phyloP scores from a whole-genome alignment of 371 early-diverging fungal species.

The Mortierella sp. region DNA sequence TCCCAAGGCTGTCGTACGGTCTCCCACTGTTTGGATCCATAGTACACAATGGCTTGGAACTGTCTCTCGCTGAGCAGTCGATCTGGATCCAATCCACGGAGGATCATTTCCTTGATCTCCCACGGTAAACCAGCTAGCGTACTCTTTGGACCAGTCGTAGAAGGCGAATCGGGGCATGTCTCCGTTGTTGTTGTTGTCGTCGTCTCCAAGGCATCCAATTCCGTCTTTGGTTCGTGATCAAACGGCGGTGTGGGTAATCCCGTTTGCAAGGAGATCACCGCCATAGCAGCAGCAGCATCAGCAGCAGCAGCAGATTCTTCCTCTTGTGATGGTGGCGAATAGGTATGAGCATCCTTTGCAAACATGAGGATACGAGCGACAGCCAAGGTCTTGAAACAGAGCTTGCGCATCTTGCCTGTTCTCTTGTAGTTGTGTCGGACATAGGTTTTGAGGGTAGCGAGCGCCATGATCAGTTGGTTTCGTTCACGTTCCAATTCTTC shows the following conservation, averaged over 20 bases:
- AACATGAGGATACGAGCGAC: constrained; percentile 35
- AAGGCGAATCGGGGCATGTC: no score
- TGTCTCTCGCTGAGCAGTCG: constrained; percentile 40
- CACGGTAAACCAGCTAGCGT: constrained; percentile 38
- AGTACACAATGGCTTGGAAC: constrained; percentile 40
- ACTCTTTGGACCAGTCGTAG: constrained; percentile 10
- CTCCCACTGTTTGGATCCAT: constrained; percentile 31
- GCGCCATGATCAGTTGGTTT: constrained; percentile 7
- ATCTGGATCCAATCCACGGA: constrained; percentile 27
- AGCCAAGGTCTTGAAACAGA: constrained; percentile 41
- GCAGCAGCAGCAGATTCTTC: no score
- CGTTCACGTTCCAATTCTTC: constrained; percentile 25
- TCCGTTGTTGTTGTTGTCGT: no score
- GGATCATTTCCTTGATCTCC: constrained; percentile 52
- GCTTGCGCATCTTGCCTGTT: constrained; percentile 18
- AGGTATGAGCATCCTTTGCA: constrained; percentile 22
- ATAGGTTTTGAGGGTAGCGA: constrained; percentile 31
- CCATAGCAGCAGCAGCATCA: neutral
- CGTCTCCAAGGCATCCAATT: neutral
- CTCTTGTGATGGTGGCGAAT: neutral
- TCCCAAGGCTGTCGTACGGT: constrained; percentile 49
- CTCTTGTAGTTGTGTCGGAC: constrained; percentile 38
- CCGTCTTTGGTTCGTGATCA: constrained; percentile 1
- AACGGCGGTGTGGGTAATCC: constrained; percentile 39
- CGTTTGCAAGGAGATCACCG: constrained; percentile 17